phyloP scores from a whole-genome alignment of 768 basidiomycete species.

The Russula griseocarnosa region DNA sequence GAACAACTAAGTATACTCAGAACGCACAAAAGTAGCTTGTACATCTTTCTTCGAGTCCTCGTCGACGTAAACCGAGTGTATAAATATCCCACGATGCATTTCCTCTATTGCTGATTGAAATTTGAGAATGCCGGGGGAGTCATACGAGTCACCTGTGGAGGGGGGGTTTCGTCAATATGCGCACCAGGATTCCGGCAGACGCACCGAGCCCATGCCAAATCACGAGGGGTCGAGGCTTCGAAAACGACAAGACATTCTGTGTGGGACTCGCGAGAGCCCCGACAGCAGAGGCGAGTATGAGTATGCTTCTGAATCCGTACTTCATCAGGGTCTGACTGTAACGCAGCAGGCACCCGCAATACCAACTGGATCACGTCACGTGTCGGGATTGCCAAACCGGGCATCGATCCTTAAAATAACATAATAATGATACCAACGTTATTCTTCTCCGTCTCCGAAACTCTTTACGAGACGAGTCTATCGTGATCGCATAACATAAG shows the following conservation, averaged over 20 bases:
- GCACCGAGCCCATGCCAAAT: slow-evolving; percentile 73
- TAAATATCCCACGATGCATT: slow-evolving; percentile 69
- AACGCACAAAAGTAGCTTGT: slow-evolving; percentile 67
- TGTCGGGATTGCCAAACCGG: no score
- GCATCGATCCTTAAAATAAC: not conserved
- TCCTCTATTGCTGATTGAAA: slow-evolving; percentile 56
- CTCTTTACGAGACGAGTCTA: not conserved
- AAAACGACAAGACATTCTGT: slow-evolving; percentile 14
- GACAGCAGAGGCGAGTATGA: slow-evolving; percentile 6
- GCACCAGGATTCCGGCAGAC: not conserved
- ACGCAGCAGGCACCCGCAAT: no score
- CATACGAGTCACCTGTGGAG: slow-evolving; percentile 66
- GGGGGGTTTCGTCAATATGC: not conserved
- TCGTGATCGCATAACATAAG: not conserved
- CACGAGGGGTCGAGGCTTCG: slow-evolving; percentile 52
- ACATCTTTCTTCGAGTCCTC: slow-evolving; percentile 58
- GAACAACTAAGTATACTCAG: not conserved
- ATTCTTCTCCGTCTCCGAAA: not conserved
- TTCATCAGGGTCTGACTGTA: not conserved
- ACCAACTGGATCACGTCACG: not conserved
- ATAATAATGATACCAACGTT: not conserved
- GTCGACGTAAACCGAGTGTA: slow-evolving; percentile 69
- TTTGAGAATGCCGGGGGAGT: slow-evolving; percentile 67
- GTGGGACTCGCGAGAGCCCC: slow-evolving; percentile 7
- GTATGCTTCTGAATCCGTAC: not conserved